Conservation (phyloP, 1,284 basidiomycete genomes). For the Rhodotorula sp. region DNA sequence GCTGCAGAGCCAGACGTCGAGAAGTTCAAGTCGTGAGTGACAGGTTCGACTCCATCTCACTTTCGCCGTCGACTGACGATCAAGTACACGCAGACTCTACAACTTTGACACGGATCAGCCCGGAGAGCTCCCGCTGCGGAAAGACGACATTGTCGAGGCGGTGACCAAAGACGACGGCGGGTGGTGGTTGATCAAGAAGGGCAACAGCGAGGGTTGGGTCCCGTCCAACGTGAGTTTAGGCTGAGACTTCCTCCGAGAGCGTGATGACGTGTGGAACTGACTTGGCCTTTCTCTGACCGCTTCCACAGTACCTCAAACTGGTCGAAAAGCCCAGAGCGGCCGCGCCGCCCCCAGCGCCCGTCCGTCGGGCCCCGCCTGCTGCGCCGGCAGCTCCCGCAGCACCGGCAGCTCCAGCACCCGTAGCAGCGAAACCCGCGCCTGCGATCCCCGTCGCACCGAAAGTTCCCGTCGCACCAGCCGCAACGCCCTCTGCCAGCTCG, state of each 20-base stretch:
- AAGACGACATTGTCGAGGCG: constrained; percentile 89
- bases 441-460: constrained; percentile 46
- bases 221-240: constrained; percentile 63
- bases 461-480: constrained; percentile 47
- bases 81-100: constrained; percentile 57
- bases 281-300: no score
- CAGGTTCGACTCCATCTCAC: background rate
- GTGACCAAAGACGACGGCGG: constrained; percentile 89
- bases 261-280: background rate
- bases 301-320: constrained; percentile 60
- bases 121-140: constrained; percentile 84
- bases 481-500: constrained; percentile 43
- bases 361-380: constrained; percentile 55
- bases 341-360: constrained; percentile 65
- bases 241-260: no score
- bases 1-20: constrained; percentile 66
- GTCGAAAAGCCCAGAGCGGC: constrained; percentile 62
- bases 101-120: constrained; percentile 78
- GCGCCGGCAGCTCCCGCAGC: constrained; percentile 43
- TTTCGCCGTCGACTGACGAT: background rate
- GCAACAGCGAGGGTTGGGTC: constrained; percentile 83
- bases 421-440: constrained; percentile 47
- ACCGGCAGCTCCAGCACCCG: constrained; percentile 46
- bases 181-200: constrained; percentile 96
- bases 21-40: constrained; percentile 64